Conservation (phyloP, 306 rosid species). For the Fagus sylvatica region DNA sequence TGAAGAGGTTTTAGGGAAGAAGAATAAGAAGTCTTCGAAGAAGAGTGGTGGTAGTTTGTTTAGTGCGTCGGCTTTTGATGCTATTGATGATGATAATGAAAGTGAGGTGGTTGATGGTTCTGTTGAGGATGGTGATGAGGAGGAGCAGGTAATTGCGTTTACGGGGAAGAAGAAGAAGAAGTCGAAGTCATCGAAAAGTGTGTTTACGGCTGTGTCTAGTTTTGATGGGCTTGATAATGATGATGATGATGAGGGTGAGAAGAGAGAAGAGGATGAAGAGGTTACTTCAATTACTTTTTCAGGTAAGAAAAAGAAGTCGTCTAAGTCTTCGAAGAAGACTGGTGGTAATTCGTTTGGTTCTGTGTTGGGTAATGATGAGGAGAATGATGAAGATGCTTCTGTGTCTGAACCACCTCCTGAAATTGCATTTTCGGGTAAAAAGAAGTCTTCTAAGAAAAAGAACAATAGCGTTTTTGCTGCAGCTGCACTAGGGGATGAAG, state of each 20-base stretch:
- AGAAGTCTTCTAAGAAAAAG: conserved; percentile 87
- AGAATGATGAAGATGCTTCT: conserved; percentile 39
- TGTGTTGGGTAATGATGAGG: conserved; percentile 45
- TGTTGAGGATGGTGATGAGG: conserved; percentile 38
- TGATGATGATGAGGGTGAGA: conserved; percentile 45
- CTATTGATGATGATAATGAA: conserved; percentile 49
- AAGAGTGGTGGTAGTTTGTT: conserved; percentile 57
- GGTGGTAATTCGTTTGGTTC: conserved; percentile 35
- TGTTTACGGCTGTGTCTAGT: conserved; percentile 34
- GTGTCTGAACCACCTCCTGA: conserved; percentile 42
- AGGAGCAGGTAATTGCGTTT: conserved; percentile 55
- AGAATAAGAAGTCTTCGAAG: conserved; percentile 65
- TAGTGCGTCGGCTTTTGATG: conserved; percentile 48
- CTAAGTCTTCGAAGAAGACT: conserved; percentile 57
- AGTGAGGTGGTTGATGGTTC: conserved; percentile 46
- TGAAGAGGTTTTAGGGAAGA: conserved; percentile 60
- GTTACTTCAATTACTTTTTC: conserved; percentile 55
- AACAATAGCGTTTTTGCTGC: conserved; percentile 26
- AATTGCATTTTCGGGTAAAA: conserved; percentile 75
- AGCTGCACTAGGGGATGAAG: conserved; percentile 42
- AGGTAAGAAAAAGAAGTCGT: conserved; percentile 80
- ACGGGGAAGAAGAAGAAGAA: conserved; percentile 78
- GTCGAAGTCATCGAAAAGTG: conserved; percentile 37
- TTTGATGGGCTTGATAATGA: conserved; percentile 51
- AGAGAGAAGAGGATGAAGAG: conserved; percentile 58